Base-by-base conservation (phyloP, 495 filamentous ascomycete species). In the Tuber borchii region DNA sequence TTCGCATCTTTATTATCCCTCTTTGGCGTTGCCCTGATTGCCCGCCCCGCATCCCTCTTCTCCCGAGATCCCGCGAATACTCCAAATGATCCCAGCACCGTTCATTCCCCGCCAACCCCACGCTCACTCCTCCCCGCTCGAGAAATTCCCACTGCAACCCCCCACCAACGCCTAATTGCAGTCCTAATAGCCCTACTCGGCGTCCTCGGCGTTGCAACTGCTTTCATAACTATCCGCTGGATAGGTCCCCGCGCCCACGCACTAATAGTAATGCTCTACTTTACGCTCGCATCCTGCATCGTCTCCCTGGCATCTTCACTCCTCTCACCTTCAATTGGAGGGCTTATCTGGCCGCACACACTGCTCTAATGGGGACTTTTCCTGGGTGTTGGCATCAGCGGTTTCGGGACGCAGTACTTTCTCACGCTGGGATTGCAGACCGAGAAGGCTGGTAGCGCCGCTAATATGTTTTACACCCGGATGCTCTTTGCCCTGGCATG, bases 401-500 rank as follows among this genome's bases (percentile, higher is more conserved):
- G 95, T 10, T 94, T 98, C 78, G 83, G 92, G 14, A 90, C 95
- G 88, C 95, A 97, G 86, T 93, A 94, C 77, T 86, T 97, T 37
- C 84, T 97, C n/a, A 97, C 95, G 6, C 87, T 89, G 2, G 94
- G 94, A 0, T 83, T 98, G 77, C 87, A 90, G 69, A 88, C 90
- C 31, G 92, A 87, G 74, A 85, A 84, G 73, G 89, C 89, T 10
- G 90, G 90, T 34, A 87, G 92, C 37, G 94, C 94, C 3, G 96
- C 92, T 8, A 93, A 91, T 34, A 97, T 97, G 93, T 86, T 93
- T 6, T 98, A 97, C 82, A 93, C 90, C 68, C 92, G 96, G 83
- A 95, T 98, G 92, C 83, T 98, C 51, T 97, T 97, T 83, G 94
- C 95, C 17, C 85, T 97, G n/a, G 88, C 88, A 19, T 94, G 93